phyloP scores from a whole-genome alignment of 1,284 basidiomycete species.

The Ceratobasidium sp. region DNA sequence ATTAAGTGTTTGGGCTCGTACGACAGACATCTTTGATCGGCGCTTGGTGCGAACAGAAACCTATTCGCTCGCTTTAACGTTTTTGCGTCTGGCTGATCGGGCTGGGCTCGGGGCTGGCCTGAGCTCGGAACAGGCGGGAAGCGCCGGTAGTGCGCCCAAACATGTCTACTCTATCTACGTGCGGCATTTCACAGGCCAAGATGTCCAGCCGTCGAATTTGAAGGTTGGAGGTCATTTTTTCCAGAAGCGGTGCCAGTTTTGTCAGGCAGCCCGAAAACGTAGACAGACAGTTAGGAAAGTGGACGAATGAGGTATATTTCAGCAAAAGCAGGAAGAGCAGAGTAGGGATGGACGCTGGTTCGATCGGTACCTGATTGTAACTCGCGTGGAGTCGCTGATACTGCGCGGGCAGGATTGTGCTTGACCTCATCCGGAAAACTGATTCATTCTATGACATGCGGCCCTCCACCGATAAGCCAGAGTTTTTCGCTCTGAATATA shows the following conservation, averaged over 20 bases:
- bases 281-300: constrained; percentile 14
- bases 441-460: constrained; percentile 5
- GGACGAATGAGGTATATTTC: neutral
- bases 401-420: neutral
- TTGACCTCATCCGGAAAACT: constrained; percentile 20
- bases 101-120: neutral
- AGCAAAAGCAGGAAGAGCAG: neutral
- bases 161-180: neutral
- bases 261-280: neutral
- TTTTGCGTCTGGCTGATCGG: neutral
- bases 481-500: constrained; percentile 1
- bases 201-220: neutral
- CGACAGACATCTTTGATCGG: neutral
- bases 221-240: neutral
- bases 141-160: neutral
- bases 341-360: constrained; percentile 11
- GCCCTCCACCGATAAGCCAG: constrained; percentile 6
- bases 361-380: constrained; percentile 10
- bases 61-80: constrained; percentile 3
- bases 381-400: constrained; percentile 17
- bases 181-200: neutral
- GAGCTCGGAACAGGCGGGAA: neutral
- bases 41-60: neutral
- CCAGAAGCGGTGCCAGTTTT: neutral
- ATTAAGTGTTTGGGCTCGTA: neutral